Percentiles rank a stretch among this genome's conserved stretches.
phyloP scores from a whole-genome alignment of 2,329 filamentous ascomycete species.

The Corinectria fuckeliana region DNA sequence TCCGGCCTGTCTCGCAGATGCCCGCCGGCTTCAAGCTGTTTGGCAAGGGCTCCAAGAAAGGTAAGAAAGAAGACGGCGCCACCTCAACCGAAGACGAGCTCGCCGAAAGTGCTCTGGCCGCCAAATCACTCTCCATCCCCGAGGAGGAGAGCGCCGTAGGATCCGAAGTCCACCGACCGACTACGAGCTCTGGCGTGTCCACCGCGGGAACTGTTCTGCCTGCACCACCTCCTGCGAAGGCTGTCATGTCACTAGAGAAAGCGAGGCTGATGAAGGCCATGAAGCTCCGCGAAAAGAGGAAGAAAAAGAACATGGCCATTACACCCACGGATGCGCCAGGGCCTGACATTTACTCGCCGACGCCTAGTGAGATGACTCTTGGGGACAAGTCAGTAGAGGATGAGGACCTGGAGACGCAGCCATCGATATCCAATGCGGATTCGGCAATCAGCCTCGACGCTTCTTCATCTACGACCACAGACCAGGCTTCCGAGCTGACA shows the following conservation, averaged over 20 bases:
- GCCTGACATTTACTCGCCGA: constrained; percentile 26
- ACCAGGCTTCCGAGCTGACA: constrained; percentile 55
- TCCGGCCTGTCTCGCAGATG: constrained; percentile 77
- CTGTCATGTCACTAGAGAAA: constrained; percentile 83
- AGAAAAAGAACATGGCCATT: constrained; percentile 46
- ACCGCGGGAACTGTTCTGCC: constrained; percentile 48
- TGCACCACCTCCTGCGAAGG: constrained; percentile 51
- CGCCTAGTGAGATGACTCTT: constrained; percentile 33
- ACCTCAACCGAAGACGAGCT: constrained; percentile 45
- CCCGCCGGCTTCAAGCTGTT: constrained; percentile 80
- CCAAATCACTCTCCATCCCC: constrained; percentile 44
- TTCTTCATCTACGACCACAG: constrained; percentile 49
- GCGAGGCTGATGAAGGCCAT: constrained; percentile 92
- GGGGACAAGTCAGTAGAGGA: constrained; percentile 31
- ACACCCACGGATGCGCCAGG: constrained; percentile 28
- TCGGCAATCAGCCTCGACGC: constrained; percentile 61
- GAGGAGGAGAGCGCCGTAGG: constrained; percentile 38
- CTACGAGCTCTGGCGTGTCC: constrained; percentile 54
- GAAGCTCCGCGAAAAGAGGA: constrained; percentile 85
- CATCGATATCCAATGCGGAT: constrained; percentile 56
- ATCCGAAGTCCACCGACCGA: constrained; percentile 43
- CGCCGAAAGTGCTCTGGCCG: constrained; percentile 45
- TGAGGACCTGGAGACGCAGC: constrained; percentile 35
- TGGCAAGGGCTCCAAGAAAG: constrained; percentile 62
- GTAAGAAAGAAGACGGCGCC: constrained; percentile 37